Conservation (phyloP, 2,329 filamentous ascomycete genomes). For the Colletotrichum plurivorum region DNA sequence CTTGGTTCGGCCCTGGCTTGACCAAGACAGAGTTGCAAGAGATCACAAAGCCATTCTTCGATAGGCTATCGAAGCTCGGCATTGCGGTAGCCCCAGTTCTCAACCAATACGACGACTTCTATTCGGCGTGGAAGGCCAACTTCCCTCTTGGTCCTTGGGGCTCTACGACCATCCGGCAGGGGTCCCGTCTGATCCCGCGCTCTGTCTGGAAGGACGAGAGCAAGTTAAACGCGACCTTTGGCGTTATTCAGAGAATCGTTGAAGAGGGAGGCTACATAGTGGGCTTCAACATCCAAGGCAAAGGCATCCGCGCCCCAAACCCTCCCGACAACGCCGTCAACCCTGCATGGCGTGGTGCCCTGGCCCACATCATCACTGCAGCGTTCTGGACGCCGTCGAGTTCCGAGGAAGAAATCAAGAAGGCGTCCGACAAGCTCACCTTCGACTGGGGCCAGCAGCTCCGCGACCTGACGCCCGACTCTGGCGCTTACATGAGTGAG, state of each 20-base stretch:
- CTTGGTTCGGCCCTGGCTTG: conserved; percentile 22
- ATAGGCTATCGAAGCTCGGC: not conserved
- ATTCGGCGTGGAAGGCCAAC: conserved; percentile 23
- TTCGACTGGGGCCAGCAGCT: conserved; percentile 48
- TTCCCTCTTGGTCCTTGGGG: conserved; percentile 39
- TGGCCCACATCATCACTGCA: conserved; percentile 50
- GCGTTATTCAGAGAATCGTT: conserved; percentile 44
- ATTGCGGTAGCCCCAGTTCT: not conserved
- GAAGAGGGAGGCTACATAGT: conserved; percentile 45
- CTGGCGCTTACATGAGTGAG: conserved; percentile 48
- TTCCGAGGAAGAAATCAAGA: not conserved
- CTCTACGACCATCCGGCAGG: conserved; percentile 11
- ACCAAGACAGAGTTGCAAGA: conserved; percentile 5
- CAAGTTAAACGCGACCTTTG: conserved; percentile 50
- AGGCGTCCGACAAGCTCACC: conserved; percentile 46
- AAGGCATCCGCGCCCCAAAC: conserved; percentile 38
- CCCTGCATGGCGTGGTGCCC: conserved; percentile 61
- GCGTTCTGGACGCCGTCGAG: not conserved
- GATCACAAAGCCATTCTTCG: conserved; percentile 17
- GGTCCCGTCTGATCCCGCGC: conserved; percentile 41
- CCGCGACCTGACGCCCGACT: conserved; percentile 43
- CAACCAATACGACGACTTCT: conserved; percentile 14
- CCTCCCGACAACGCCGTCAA: conserved; percentile 52
- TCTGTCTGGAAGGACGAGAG: conserved; percentile 35
- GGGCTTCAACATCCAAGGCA: conserved; percentile 46